Percentiles rank a stretch among this genome's conserved stretches.
phyloP scores from a whole-genome alignment of 768 basidiomycete genomes.

The Harrya chromipes region DNA sequence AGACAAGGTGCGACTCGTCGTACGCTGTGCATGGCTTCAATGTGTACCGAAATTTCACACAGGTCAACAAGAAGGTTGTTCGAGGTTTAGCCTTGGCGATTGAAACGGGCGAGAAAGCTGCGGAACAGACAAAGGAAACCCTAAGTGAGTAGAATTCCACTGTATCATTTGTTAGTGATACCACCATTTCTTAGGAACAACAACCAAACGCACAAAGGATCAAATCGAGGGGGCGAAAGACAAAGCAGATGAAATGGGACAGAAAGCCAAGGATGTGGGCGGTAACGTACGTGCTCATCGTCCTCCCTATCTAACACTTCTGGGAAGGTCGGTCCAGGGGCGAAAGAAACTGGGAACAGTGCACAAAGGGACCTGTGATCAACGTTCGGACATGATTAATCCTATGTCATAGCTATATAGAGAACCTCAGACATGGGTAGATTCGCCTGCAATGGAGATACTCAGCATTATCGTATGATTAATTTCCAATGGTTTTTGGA shows the following conservation, averaged over 20 bases:
- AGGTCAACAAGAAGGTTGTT: slow-evolving; percentile 43
- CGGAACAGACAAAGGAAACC: slow-evolving; percentile 36
- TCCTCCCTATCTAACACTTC: not conserved
- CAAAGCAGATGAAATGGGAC: slow-evolving; percentile 2
- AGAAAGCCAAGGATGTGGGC: slow-evolving; percentile 12
- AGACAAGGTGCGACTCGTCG: slow-evolving; percentile 29
- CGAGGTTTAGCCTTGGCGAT: slow-evolving; percentile 39
- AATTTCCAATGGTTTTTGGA: too few relatives aligned
- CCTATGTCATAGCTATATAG: not conserved
- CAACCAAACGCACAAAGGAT: slow-evolving; percentile 1
- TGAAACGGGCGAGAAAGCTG: slow-evolving; percentile 40
- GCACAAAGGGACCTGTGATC: slow-evolving; percentile 8
- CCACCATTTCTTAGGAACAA: not conserved
- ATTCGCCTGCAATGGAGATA: not conserved
- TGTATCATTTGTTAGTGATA: not conserved
- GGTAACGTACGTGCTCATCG: not conserved
- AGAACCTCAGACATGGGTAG: not conserved
- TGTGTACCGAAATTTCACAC: not conserved
- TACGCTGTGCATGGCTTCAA: not conserved
- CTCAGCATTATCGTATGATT: not conserved
- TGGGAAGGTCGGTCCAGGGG: slow-evolving; percentile 12
- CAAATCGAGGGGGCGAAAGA: slow-evolving; percentile 4
- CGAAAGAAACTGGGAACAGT: slow-evolving; percentile 19
- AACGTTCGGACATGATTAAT: not conserved
- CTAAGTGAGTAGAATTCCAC: slow-evolving; percentile 23